Evolutionary conservation across 805 yeast species (phyloP).

Genomic region (Starmerella stigmatis): DNA sequence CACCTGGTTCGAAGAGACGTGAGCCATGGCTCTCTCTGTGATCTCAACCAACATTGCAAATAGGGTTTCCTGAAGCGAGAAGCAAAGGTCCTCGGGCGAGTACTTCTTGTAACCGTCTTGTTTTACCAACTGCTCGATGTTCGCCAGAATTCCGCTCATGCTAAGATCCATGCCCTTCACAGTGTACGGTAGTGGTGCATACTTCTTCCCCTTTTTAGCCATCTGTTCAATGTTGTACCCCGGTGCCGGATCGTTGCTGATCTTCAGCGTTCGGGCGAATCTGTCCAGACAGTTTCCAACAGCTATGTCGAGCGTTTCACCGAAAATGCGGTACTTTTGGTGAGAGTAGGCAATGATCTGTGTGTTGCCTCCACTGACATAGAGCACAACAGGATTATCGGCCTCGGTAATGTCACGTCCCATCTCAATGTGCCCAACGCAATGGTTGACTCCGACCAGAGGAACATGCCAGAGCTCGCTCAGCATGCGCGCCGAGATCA

Average conservation of each 20-base stretch:
- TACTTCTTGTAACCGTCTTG: conserved; percentile 22
- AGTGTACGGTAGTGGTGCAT: conserved; percentile 79
- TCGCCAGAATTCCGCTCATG: conserved; percentile 89
- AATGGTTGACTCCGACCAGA: conserved; percentile 88
- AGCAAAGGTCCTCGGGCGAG: conserved; percentile 82
- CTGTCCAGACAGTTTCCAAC: conserved; percentile 94
- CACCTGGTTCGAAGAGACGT: conserved; percentile 79
- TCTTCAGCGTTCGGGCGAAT: conserved; percentile 82
- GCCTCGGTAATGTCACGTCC: conserved; percentile 99
- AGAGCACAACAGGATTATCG: conserved; percentile 87
- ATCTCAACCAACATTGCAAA: conserved; percentile 96
- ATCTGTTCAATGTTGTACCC: conserved; percentile 94
- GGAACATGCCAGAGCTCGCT: conserved; percentile 74
- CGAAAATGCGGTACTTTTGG: conserved; percentile 91
- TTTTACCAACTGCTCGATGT: conserved; percentile 63
- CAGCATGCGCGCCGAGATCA: conserved; percentile 79
- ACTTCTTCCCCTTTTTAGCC: conserved; percentile 52
- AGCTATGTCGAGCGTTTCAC: conserved; percentile 97
- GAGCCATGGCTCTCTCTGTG: conserved; percentile 98
- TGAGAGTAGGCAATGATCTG: conserved; percentile 95
- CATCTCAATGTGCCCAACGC: conserved; percentile 98
- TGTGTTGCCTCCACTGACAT: conserved; percentile 97
- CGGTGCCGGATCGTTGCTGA: conserved; percentile 90
- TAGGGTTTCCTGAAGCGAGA: conserved; percentile 80
- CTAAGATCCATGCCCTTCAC: conserved; percentile 98